phyloP scores from a whole-genome alignment of 2,329 filamentous ascomycete genomes.

The Fusarium torreyae region DNA sequence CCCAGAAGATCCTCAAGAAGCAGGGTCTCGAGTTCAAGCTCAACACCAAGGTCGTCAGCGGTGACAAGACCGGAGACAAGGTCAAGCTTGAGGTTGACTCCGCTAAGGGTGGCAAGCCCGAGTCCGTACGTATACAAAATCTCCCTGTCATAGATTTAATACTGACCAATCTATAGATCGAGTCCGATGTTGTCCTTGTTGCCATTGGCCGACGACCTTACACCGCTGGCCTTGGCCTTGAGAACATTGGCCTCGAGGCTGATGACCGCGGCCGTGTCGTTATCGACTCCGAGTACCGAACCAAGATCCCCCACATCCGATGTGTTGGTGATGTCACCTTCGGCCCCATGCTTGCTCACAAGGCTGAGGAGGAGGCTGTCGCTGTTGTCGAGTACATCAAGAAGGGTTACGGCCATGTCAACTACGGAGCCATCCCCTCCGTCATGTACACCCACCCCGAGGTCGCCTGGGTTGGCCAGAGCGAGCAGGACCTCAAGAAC shows the following conservation, averaged over 20 bases:
- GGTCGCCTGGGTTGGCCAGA: conserved; percentile 98
- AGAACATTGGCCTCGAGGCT: conserved; percentile 92
- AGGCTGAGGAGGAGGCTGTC: conserved; percentile 98
- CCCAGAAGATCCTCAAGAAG: conserved; percentile 94
- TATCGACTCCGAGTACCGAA: conserved; percentile 99
- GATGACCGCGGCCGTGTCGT: conserved; percentile 96
- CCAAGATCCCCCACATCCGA: conserved; percentile 96
- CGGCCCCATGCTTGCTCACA: conserved; percentile 98
- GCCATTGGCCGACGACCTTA: conserved; percentile 97
- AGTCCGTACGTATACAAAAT: conserved; percentile 76
- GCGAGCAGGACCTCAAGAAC: conserved; percentile 94
- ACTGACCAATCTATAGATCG: conserved; percentile 72
- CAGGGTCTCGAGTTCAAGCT: conserved; percentile 99
- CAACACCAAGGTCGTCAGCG: conserved; percentile 92
- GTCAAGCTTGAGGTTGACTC: conserved; percentile 90
- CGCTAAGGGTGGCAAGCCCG: conserved; percentile 95
- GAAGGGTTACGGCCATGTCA: conserved; percentile 98
- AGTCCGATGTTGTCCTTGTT: conserved; percentile 95
- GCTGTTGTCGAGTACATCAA: conserved; percentile 97
- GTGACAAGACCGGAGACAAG: conserved; percentile 83
- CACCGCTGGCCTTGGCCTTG: conserved; percentile 90
- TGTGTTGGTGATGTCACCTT: conserved; percentile 97
- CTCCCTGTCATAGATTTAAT: conserved; percentile 4
- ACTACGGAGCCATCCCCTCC: conserved; percentile 97
- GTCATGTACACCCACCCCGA: conserved; percentile 99